Evolutionary conservation across 495 filamentous ascomycete species (phyloP).

Genomic region (Neurospora sp.): DNA sequence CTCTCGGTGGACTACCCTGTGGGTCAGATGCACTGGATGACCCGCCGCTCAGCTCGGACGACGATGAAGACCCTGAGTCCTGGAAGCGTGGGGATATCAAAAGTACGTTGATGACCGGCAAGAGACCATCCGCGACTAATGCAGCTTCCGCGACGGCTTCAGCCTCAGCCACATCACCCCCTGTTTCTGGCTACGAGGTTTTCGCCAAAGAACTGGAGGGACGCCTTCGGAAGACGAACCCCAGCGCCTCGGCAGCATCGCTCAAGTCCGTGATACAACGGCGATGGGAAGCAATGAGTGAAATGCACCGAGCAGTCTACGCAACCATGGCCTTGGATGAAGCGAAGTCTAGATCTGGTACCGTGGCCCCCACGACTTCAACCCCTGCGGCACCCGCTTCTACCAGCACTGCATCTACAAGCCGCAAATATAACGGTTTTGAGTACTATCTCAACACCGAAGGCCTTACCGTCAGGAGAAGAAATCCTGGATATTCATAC

Average conservation of each 20-base stretch:
- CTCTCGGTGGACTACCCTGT: too few relatives aligned
- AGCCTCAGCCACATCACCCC: too few relatives aligned
- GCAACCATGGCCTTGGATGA: too few relatives aligned
- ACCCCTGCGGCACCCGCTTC: background rate
- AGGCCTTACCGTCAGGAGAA: background rate
- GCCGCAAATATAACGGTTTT: too few relatives aligned
- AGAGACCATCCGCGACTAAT: background rate
- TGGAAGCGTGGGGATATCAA: too few relatives aligned
- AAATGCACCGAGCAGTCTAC: background rate
- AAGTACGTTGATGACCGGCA: too few relatives aligned
- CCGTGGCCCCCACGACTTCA: background rate
- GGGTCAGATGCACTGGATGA: too few relatives aligned
- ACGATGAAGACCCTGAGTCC: too few relatives aligned
- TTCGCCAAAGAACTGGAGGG: background rate
- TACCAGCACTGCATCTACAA: too few relatives aligned
- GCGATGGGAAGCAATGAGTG: background rate
- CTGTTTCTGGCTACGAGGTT: background rate
- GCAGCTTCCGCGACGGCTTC: background rate
- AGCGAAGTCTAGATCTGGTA: too few relatives aligned
- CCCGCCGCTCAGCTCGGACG: too few relatives aligned
- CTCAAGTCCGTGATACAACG: background rate
- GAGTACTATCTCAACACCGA: too few relatives aligned
- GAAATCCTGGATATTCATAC: background rate
- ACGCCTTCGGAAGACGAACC: background rate
- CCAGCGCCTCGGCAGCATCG: background rate